Evolutionary conservation across 371 early-diverging fungal species (phyloP), one percentile per base, ranked within the genome.

Genomic region (Mucor lusitanicus): DNA sequence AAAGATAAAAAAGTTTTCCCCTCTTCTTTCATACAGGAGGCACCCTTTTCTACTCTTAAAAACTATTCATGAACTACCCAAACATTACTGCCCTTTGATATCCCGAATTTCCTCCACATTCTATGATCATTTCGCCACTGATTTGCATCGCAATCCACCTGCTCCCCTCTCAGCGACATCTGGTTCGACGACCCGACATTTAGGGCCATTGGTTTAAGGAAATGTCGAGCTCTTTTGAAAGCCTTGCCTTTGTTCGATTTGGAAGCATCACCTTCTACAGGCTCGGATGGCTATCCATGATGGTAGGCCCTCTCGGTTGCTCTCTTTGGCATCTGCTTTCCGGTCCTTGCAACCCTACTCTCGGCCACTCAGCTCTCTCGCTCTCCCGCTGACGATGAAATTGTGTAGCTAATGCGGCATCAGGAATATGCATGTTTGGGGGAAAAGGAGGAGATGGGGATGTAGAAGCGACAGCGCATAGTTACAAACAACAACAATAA

Each of bases 401-500:
- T 50, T 11, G 32, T 56, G 30, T 56, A 30, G n/a, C n/a, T n/a
- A 56, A 33, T 56, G 19, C 53, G 53, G 25, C 53, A 25, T 53
- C 40, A 17, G 40, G 5, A 17, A 40, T 2, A 40, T 15, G 46
- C 46, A 46, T 46, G 17, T 11, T 46, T n/a, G 46, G 46, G 46
- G 48, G 23, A n/a, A 21, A 23, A 9, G 3, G 48, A 48, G 11
- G 48, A 25, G 53, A 13, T 15, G 27, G 27, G 5, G 3, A 53
- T 6, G 23, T 33, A 8, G 56, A 11, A 19, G n/a, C n/a, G 1
- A 17, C 19, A 17, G 19, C 56, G 27, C 53, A 56, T 56, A 56
- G 32, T 56, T 56, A 56, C 56, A 56, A 56, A 56, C 56, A 56
- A 56, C 56, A 56, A 56, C 56, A 56, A 56, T 56, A 56, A 30